These are phyloP conservation scores for Xylaria cubensis DNA, from an alignment of 495 filamentous ascomycete genomes.

Conservation along the genomic window DNA sequence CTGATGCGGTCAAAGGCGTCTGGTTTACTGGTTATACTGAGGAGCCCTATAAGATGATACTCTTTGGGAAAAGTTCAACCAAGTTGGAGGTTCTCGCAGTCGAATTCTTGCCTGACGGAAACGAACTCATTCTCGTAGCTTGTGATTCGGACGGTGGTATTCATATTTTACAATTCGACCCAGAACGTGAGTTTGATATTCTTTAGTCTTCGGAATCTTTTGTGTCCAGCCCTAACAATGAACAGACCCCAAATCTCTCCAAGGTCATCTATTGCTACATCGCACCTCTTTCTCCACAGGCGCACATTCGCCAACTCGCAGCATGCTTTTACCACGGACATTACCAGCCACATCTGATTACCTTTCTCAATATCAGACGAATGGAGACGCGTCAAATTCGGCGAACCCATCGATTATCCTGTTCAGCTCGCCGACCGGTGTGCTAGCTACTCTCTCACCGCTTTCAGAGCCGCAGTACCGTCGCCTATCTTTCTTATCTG, in stretches of 20 bases:
- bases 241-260: constrained; percentile 88
- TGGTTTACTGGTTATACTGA: constrained; percentile 96
- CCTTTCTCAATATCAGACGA: constrained; percentile 49
- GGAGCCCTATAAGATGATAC: constrained; percentile 91
- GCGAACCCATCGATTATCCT: constrained; percentile 66
- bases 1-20: constrained; percentile 88
- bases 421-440: constrained; percentile 73
- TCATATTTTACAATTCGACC: constrained; percentile 91
- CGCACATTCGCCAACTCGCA: constrained; percentile 73
- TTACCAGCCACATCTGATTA: constrained; percentile 47
- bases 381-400: constrained; percentile 24
- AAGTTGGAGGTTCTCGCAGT: constrained; percentile 79
- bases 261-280: constrained; percentile 85
- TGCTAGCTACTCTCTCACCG: constrained; percentile 76
- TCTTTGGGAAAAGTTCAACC: constrained; percentile 85
- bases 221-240: constrained; percentile 33
- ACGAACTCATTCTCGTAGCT: constrained; percentile 80
- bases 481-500: constrained; percentile 79
- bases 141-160: constrained; percentile 86
- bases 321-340: constrained; percentile 77
- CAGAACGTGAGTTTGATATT: constrained; percentile 66
- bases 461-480: constrained; percentile 83
- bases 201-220: neutral
- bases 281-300: constrained; percentile 82
- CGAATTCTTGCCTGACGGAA: constrained; percentile 88